Evolutionary conservation across 2,329 filamentous ascomycete genomes (phyloP), one percentile per base, ranked within the genome.

Genomic region (Berkeleyomyces basicola): DNA sequence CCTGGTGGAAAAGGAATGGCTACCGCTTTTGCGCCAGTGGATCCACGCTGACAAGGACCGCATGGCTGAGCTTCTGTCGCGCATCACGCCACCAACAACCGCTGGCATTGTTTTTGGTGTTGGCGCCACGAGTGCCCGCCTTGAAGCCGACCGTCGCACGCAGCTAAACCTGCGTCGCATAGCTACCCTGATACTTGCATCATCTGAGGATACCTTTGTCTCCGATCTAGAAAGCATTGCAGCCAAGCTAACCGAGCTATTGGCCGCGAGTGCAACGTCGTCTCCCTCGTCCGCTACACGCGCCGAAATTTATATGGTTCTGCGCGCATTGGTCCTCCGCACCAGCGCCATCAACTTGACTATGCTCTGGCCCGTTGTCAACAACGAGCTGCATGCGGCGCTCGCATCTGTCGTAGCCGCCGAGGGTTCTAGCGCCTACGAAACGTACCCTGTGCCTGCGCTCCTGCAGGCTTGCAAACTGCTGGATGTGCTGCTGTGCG

Each of bases 51-150:
- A 99, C 72, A 96, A 95, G 73, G 91, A 96, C 62, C 84, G 88
- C 57, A 81, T 99, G 74, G 77, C 85, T 0, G 93, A 99, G 66
- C 77, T 96, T 3, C 74, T 97, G 7, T 78, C 82, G 44, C 86
- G 90, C 23, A 81, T 99, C 66, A 85, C 85, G 4, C 82, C 91
- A 3, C 93, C 93, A 4, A 90, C 91, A 1, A 92, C 91, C 11
- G 93, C 95, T 0, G 93, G 93, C 7, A 95, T 99, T 68, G 92
- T 99, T 71, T 99, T 99, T 70, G 93, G 93, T n/a, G 93, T 99
- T 0, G 95, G 95, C 9, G 93, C 93, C 5, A 90, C 89, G 31
- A 95, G 91, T 51, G 93, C 93, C 43, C 82, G 93, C 64, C 81
- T 95, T n/a, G 93, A 99, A 74, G 90, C 95, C 4, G 93, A 99